Evolutionary conservation across 306 rosid species (phyloP), one percentile per base, ranked within the genome.

Genomic region (Malus asiatica): DNA sequence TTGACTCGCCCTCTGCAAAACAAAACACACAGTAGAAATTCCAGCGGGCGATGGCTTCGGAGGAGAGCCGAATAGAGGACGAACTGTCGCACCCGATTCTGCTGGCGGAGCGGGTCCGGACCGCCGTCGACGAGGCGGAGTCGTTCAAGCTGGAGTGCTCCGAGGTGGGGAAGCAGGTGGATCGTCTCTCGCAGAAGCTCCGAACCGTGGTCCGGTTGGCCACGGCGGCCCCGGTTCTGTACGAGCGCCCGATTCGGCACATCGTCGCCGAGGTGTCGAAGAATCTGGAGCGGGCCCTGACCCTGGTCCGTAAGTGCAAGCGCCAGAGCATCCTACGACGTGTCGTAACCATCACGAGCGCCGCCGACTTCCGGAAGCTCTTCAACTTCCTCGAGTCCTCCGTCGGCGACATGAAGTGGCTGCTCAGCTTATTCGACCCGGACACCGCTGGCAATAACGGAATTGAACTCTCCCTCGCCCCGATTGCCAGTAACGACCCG

Each of bases 401-500:
- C 27, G 78, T 83, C 2, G 97, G 97, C 4, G 97, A 91, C 83
- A 83, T 91, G 92, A 84, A 44, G 63, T 91, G 97, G 97, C 87
- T 91, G 19, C 81, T 91, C 1, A 78, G 79, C 38, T 68, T 91
- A 53, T 67, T 89, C 46, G 93, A 91, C 73, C 63, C 79, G 19
- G 90, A 80, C 18, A 75, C 85, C 30, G 76, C 20, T 55, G 66
- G 58, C 23, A 72, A 77, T 6, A 86, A 82, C 13, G 86, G 87
- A 12, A 85, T 90, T 23, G 88, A 77, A 3, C 69, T 87, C 2
- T 80, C 94, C 0, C 91, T 91, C 0, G 88, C 97, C 6, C 94
- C 94, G 13, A 88, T 91, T 70, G 92, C 97, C 2, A 91, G 94
- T 78, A 91, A 89, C 78, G 97, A 89, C 66, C 97, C 97, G 13